Percentiles rank a stretch among this genome's conserved stretches.
Conservation (phyloP, 306 rosid species). For the Quercus variabilis region DNA sequence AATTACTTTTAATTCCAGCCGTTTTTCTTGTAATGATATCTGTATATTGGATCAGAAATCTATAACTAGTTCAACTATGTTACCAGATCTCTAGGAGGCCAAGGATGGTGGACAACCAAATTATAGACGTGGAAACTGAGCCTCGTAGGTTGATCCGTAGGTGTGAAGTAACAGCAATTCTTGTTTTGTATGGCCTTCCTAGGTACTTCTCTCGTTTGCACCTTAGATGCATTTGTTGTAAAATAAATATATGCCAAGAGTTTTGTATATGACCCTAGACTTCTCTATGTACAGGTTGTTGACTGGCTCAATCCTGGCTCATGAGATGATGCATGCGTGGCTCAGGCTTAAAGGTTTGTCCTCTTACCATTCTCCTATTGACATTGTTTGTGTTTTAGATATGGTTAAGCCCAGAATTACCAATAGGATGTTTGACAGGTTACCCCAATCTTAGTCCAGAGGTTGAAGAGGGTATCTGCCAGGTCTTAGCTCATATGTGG, state of each 20-base stretch:
- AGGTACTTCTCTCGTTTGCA: constrained; percentile 44
- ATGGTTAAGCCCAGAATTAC: background rate
- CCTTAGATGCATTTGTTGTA: background rate
- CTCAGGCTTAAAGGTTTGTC: constrained; percentile 83
- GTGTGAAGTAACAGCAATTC: constrained; percentile 97
- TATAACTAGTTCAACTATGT: background rate
- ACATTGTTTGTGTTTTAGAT: background rate
- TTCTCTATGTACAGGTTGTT: constrained; percentile 54
- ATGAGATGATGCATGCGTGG: constrained; percentile 99
- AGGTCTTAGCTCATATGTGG: constrained; percentile 97
- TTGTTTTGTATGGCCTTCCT: constrained; percentile 92
- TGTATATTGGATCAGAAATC: background rate
- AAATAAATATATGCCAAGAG: background rate
- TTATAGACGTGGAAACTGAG: constrained; percentile 83
- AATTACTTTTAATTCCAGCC: constrained; percentile 1
- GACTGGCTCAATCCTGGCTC: constrained; percentile 96
- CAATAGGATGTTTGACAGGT: constrained; percentile 45
- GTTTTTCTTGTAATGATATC: constrained; percentile 12
- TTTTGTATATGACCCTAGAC: constrained; percentile 21
- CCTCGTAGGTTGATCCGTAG: constrained; percentile 72
- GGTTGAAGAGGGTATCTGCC: constrained; percentile 99
- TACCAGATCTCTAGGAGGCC: constrained; percentile 81
- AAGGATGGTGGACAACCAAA: constrained; percentile 67
- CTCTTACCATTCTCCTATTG: background rate
- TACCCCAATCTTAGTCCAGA: constrained; percentile 78